Conservation (phyloP, 2,329 filamentous ascomycete species). For the Trichophyton simii region DNA sequence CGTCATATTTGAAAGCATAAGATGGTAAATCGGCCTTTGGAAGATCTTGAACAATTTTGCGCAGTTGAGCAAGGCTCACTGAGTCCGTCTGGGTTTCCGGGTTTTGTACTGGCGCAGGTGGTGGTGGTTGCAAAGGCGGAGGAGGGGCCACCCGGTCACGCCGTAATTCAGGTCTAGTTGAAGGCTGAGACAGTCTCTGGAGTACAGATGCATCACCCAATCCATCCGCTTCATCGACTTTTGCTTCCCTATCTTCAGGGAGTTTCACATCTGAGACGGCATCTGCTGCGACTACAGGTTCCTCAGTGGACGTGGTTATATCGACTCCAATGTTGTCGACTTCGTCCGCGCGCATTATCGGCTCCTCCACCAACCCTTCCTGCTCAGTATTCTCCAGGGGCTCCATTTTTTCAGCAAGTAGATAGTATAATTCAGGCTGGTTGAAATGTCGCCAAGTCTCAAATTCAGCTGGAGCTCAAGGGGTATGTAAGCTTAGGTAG, state of each 20-base stretch:
- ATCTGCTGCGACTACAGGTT: slow-evolving; percentile 32
- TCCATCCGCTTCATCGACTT: slow-evolving; percentile 10
- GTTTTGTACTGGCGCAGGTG: slow-evolving; percentile 31
- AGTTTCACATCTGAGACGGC: slow-evolving; percentile 26
- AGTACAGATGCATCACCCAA: slow-evolving; percentile 10
- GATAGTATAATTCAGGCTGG: neutral
- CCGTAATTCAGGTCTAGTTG: slow-evolving; percentile 26
- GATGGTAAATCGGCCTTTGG: slow-evolving; percentile 55
- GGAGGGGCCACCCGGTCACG: slow-evolving; percentile 29
- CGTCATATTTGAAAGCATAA: slow-evolving; percentile 77
- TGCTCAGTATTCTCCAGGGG: neutral
- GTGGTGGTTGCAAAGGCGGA: slow-evolving; percentile 30
- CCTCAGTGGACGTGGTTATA: slow-evolving; percentile 34
- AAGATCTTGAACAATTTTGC: slow-evolving; percentile 60
- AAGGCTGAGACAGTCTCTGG: slow-evolving; percentile 13
- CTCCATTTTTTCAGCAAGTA: neutral
- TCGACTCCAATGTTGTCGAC: slow-evolving; percentile 37
- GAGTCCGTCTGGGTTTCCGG: slow-evolving; percentile 46
- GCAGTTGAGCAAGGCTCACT: slow-evolving; percentile 60
- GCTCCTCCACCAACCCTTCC: slow-evolving; percentile 20
- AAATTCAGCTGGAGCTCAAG: neutral
- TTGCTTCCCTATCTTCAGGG: slow-evolving; percentile 10
- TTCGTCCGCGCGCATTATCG: slow-evolving; percentile 39
- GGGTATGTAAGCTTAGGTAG: neutral
- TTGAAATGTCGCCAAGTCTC: neutral